Evolutionary conservation across 176 grass and related monocot genomes (phyloP).

Genomic region (Tillandsia leiboldiana): DNA sequence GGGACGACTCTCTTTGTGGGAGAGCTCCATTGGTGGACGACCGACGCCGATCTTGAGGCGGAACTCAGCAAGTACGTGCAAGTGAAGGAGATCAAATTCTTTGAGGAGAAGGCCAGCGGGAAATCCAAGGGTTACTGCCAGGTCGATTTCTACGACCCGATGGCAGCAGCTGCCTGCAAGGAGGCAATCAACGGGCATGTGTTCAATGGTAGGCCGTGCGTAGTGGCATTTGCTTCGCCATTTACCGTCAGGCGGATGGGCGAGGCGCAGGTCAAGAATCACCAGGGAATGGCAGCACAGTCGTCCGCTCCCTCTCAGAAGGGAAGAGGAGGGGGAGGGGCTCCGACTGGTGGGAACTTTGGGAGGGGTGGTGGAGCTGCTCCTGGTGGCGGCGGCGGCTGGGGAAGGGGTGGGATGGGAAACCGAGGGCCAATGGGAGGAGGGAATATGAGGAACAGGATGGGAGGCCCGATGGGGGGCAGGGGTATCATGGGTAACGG

Average conservation of each 20-base stretch:
- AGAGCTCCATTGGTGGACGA: constrained; percentile 94
- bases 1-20: constrained; percentile 66
- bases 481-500: constrained; percentile 68
- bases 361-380: constrained; percentile 35
- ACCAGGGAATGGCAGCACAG: constrained; percentile 39
- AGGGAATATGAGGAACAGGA: constrained; percentile 59
- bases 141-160: constrained; percentile 64
- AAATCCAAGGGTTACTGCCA: constrained; percentile 93
- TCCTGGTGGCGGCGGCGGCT: constrained; percentile 24
- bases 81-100: constrained; percentile 83
- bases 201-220: constrained; percentile 66
- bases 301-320: constrained; percentile 29
- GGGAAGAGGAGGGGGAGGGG: constrained; percentile 20
- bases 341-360: background rate
- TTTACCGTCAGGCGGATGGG: constrained; percentile 53
- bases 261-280: constrained; percentile 58
- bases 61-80: constrained; percentile 69
- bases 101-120: constrained; percentile 82
- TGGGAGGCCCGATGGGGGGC: constrained; percentile 36
- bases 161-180: constrained; percentile 40
- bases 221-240: constrained; percentile 56
- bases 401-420: constrained; percentile 46
- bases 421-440: constrained; percentile 47
- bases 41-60: constrained; percentile 63
- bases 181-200: constrained; percentile 64